Base-by-base conservation (phyloP, 2,329 filamentous ascomycete species). In the Calonectria multiphialidica region DNA sequence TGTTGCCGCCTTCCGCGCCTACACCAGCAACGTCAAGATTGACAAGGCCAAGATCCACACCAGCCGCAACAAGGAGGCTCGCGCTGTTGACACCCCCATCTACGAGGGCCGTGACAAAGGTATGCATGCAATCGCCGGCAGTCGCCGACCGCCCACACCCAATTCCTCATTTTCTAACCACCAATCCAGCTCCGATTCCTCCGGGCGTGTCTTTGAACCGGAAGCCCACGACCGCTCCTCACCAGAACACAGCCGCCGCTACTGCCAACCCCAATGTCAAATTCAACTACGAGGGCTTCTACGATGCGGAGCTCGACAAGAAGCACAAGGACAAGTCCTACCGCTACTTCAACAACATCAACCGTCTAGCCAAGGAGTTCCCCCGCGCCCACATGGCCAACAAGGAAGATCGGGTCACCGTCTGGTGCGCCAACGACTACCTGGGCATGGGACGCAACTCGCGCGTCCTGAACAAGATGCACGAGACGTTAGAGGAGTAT, bases 291-390 rank as follows among this genome's bases (percentile, higher is more conserved):
- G 92, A 98, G 80, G 90, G 84, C 57, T 99, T 98, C 85, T 99
- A 98, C 86, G 87, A 93, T 76, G 87, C 87, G 73, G 96, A 99
- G 84, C 86, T 99, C 78, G 95, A 98, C 80, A 98, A 98, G 91
- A 99, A 99, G 88, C 97, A 98, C 90, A 96, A 98, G 89, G 97
- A 99, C 90, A 98, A 98, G 88, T 98, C 96, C 65, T 99, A 99
- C 88, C 95, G 97, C 82, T 98, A 98, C 88, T 99, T 99, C 89
- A 99, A 99, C 90, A 99, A 99, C 88, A 99, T 99, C 91, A 99
- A 99, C 82, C 95, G 97, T 42, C 90, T 99, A 73, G 97, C 97
- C 77, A 95, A 97, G 86, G 95, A 98, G 76, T 99, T 99, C 75
- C 97, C 97, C 35, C 94, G 94, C 76, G 97, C 97, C 55, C 97